A percentile compares a stretch with the other conserved stretches of the same genome.
These are phyloP conservation scores for Panaeolus cyanescens DNA, from an alignment of 768 basidiomycete species.

Conservation along the genomic window DNA sequence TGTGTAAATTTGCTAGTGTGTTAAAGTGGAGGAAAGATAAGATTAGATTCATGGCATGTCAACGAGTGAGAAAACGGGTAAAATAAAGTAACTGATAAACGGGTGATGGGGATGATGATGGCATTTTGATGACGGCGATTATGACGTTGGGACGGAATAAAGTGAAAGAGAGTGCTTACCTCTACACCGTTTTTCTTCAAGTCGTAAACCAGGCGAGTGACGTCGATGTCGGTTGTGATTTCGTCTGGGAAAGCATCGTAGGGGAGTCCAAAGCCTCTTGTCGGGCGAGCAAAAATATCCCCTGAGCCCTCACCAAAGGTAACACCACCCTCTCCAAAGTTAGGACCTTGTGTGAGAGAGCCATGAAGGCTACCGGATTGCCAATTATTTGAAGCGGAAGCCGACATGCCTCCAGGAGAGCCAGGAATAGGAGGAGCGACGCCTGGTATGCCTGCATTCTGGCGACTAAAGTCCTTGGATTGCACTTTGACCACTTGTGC, in stretches of 20 bases:
- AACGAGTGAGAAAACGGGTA: neutral
- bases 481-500: constrained; percentile 50
- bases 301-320: constrained; percentile 34
- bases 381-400: constrained; percentile 9
- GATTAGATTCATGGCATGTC: neutral
- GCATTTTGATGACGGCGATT: neutral
- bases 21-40: constrained; percentile 3
- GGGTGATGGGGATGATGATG: neutral
- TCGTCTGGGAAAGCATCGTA: constrained; percentile 60
- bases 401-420: constrained; percentile 17
- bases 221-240: constrained; percentile 60
- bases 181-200: constrained; percentile 52
- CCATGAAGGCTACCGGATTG: constrained; percentile 8
- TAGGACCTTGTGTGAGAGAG: constrained; percentile 24
- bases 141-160: neutral
- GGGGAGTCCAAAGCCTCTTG: constrained; percentile 45
- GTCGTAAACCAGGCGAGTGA: constrained; percentile 56
- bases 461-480: constrained; percentile 41
- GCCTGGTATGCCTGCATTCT: constrained; percentile 26
- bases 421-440: constrained; percentile 23
- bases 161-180: constrained; percentile 30
- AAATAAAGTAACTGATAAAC: neutral
- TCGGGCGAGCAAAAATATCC: constrained; percentile 37
- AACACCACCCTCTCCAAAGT: constrained; percentile 40
- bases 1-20: constrained; percentile 60